These are phyloP conservation scores for Tricholoma furcatifolium DNA, from an alignment of 768 basidiomycete genomes.

Conservation along the genomic window DNA sequence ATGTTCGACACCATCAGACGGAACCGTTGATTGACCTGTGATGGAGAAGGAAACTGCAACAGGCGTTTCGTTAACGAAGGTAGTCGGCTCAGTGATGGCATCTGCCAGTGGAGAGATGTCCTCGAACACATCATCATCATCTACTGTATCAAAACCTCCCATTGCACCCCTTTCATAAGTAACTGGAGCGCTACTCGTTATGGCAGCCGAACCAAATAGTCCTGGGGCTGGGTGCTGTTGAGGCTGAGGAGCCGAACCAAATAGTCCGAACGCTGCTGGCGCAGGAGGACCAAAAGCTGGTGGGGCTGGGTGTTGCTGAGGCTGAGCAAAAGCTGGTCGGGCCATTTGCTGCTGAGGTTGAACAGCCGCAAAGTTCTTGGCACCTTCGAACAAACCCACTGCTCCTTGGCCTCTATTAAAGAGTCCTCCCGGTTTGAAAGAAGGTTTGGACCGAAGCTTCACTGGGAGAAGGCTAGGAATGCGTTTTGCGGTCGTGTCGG, in stretches of 20 bases:
- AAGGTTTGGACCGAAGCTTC: slow-evolving; percentile 23
- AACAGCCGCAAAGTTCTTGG: too few species aligned
- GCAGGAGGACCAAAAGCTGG: not conserved
- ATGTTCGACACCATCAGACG: slow-evolving; percentile 54
- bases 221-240: not conserved
- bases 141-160: too few species aligned
- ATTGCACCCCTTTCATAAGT: too few species aligned
- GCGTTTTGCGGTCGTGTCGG: slow-evolving; percentile 29
- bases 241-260: not conserved
- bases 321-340: too few species aligned
- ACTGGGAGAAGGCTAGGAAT: slow-evolving; percentile 34
- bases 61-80: slow-evolving; percentile 51
- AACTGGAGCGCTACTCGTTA: not conserved
- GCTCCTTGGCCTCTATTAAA: not conserved
- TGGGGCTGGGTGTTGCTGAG: not conserved
- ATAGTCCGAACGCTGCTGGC: not conserved
- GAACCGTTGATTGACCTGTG: slow-evolving; percentile 47
- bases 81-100: slow-evolving; percentile 31
- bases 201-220: too few species aligned
- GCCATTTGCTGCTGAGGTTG: too few species aligned
- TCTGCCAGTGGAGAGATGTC: slow-evolving; percentile 26
- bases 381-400: too few species aligned
- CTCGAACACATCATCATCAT: slow-evolving; percentile 25
- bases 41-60: slow-evolving; percentile 52
- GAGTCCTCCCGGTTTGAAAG: not conserved